A percentile compares a stretch with the other conserved stretches of the same genome.
Conservation (phyloP, 768 basidiomycete genomes). For the Arthromyces matolae region DNA sequence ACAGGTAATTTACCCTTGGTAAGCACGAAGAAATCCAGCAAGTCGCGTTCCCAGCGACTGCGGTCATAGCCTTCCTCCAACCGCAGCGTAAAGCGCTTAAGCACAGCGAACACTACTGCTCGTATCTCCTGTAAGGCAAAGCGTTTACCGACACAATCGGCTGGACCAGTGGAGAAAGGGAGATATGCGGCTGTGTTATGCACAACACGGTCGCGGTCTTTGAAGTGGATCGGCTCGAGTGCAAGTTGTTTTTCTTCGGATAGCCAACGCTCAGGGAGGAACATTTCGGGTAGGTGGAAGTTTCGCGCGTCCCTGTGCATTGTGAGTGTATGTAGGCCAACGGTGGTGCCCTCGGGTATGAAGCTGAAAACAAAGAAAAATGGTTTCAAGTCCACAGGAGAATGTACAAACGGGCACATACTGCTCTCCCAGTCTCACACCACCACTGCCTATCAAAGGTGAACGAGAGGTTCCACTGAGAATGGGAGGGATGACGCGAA, state of each 20-base stretch:
- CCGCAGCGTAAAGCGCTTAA: slow-evolving; percentile 28
- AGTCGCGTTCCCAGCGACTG: slow-evolving; percentile 23
- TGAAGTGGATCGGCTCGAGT: slow-evolving; percentile 16
- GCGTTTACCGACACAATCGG: slow-evolving; percentile 47
- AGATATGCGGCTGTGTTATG: slow-evolving; percentile 29
- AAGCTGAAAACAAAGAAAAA: slow-evolving; percentile 20
- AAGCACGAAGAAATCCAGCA: slow-evolving; percentile 31
- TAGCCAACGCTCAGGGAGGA: slow-evolving; percentile 40
- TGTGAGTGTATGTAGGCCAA: slow-evolving; percentile 32
- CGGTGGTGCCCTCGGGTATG: slow-evolving; percentile 37
- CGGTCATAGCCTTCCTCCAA: slow-evolving; percentile 25
- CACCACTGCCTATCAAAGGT: slow-evolving; percentile 3
- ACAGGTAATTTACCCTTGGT: too few species aligned
- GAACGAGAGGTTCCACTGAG: slow-evolving; percentile 31
- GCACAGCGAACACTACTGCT: slow-evolving; percentile 23
- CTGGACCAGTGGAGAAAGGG: slow-evolving; percentile 42
- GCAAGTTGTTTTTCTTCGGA: slow-evolving; percentile 14
- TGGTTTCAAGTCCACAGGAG: too few species aligned
- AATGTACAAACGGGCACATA: slow-evolving; percentile 7
- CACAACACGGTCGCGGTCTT: slow-evolving; percentile 11
- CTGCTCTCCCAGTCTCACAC: slow-evolving; percentile 17
- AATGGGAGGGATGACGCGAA: slow-evolving; percentile 36
- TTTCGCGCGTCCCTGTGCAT: slow-evolving; percentile 36
- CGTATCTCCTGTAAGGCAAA: slow-evolving; percentile 34
- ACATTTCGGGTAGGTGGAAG: slow-evolving; percentile 33